Evolutionary conservation across 768 basidiomycete species (phyloP), one percentile per base, ranked within the genome.

Genomic region (Lactifluus echinatus): DNA sequence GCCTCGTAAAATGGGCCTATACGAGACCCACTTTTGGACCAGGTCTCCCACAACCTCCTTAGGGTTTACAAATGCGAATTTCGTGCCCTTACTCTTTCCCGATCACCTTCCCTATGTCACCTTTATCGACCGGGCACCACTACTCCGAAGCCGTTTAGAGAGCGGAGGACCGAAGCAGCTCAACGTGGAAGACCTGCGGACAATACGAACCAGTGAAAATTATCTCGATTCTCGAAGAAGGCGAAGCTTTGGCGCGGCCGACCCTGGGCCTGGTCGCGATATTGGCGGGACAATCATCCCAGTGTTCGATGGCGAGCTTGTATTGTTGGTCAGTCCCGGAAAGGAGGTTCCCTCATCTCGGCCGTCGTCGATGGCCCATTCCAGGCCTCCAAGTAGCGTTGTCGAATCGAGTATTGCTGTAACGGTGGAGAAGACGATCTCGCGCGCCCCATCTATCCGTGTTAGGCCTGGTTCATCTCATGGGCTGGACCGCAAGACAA

Each of bases 21-120:
- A 87, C 55, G 87, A 89, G 61, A 86, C 87, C 0, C 80, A 84
- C 62, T 89, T 84, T 70, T 91, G 87, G 87, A 72, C 75, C 4
- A 76, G 78, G 43, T 59, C 74, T 12, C 64, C 68, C 15, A 59
- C 50, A 39, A 39, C 3, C 24, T 33, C 23, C 6, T 48, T 50
- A 15, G 50, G 51, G 19, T 29, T 45, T 23, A 21, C 63, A 68
- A 10, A 71, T 74, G 2, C 74, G 33, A 76, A 78, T 1, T 72
- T 84, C 42, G 72, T 79, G 33, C 87, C 89, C 1, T 75, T 92
- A 17, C 72, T 89, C 14, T 91, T 93, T 69, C 80, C 85, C 0
- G 88, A 92, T 56, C 79, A 85, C 0, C 69, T 91, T 1, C 88
- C 89, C 1, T 74, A 79, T 0, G 67, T 88, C 19, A 76, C 79